Evolutionary conservation across 805 yeast species (phyloP).

Genomic region (Candida xiaguanensis): DNA sequence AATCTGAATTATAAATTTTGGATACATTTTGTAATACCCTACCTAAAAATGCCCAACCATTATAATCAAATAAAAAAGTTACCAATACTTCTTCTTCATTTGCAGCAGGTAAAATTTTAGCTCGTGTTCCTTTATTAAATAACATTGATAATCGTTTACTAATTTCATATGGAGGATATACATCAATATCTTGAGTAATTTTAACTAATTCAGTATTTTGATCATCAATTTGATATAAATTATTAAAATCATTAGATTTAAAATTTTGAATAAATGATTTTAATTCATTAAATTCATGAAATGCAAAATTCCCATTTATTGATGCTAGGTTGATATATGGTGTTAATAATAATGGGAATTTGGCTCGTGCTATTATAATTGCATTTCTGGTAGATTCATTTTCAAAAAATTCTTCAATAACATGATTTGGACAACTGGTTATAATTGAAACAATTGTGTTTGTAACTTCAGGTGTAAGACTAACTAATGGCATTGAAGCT

Average conservation of each 20-base stretch:
- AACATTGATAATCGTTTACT: conserved; percentile 44
- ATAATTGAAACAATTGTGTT: conserved; percentile 40
- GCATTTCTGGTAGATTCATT: conserved; percentile 41
- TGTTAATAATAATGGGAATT: conserved; percentile 63
- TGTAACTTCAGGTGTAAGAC: conserved; percentile 44
- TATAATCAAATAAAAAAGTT: conserved; percentile 67
- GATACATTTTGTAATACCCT: conserved; percentile 66
- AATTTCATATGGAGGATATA: conserved; percentile 56
- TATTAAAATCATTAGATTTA: conserved; percentile 33
- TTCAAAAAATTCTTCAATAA: conserved; percentile 43
- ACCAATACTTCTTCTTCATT: conserved; percentile 39
- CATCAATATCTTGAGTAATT: conserved; percentile 44
- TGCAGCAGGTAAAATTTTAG: conserved; percentile 59
- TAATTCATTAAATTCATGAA: conserved; percentile 55
- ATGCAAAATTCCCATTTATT: conserved; percentile 64
- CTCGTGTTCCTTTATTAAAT: conserved; percentile 54
- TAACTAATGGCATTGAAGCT: conserved; percentile 46
- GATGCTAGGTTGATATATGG: conserved; percentile 61
- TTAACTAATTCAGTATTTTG: conserved; percentile 50
- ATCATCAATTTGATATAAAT: conserved; percentile 46
- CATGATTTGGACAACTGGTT: conserved; percentile 41
- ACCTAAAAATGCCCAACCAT: conserved; percentile 88
- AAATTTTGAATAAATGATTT: conserved; percentile 58
- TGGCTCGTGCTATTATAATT: conserved; percentile 59
- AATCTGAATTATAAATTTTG: conserved; percentile 34